Evolutionary conservation across 352 stramenopile genomes (phyloP), one percentile per base, ranked within the genome.

Genomic region (Phytophthora niederhauseri): DNA sequence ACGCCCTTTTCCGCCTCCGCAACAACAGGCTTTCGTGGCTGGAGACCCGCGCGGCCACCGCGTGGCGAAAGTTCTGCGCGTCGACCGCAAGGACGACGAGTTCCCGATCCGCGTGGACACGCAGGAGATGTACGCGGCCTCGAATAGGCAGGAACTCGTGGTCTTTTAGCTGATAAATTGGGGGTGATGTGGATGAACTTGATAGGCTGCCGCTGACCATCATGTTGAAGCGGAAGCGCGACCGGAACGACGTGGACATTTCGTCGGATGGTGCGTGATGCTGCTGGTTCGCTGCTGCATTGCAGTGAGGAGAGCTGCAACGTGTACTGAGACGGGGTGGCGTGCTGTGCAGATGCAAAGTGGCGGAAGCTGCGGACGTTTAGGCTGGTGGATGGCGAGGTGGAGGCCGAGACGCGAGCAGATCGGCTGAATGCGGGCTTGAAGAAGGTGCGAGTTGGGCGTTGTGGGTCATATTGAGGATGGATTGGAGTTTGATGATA

Each of bases 301-400:
- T 45, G 38, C 4, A 15, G 1, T 15, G 38, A 7, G 15, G 12
- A 45, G 59, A 52, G 34, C 4, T 26, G 24, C 24, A 22, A 67
- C 36, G 20, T 1, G 31, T 48, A 30, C 54, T 66, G 43, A 66
- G 38, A 64, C 15, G 55, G 15, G 43, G 15, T 57, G 34, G 49
- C 22, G 9, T 28, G 7, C 43, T 31, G 2, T 34, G 55, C 52
- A 93, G 84, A 77, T 54, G 76, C 80, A 36, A 88, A 91, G 34
- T 93, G 85, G 85, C 70, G 85, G 46, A 93, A 93, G 64, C 78
- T 93, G 59, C 80, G 85, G 30, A 93, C 85, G 50, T 93, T 91
- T 53, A 73, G 66, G 17, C 72, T 93, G 19, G 72, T 90, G 6
- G 70, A 88, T 57, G 84, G 85, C 56, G 66, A 88, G 58, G 81